Evolutionary conservation across 768 basidiomycete genomes (phyloP), one percentile per base, ranked within the genome.

Genomic region (Rhizopogon vesiculosus): DNA sequence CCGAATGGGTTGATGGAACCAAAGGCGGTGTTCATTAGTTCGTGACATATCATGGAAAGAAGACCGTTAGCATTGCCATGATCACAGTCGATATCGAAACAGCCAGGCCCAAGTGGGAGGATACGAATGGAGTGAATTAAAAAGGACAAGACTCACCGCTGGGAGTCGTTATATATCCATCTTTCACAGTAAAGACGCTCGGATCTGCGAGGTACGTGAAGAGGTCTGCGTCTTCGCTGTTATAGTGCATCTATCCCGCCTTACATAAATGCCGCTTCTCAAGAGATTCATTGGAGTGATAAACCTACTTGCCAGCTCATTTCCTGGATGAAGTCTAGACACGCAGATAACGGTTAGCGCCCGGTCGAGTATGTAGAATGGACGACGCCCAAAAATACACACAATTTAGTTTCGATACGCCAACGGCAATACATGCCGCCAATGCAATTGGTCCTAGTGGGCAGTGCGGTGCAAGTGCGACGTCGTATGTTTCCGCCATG

Each of bases 401-500:
- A 81, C 85, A 85, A 62, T 87, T 87, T 3, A 81, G 81, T 10
- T 79, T 76, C 22, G 77, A 71, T 38, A 80, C 73, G 3, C 77
- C 86, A 3, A 89, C 76, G 53, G 87, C 84, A 42, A 88, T 78
- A 62, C 82, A 85, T 19, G 86, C 86, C 5, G 86, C 88, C 22
- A 89, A 76, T 0, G 86, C 85, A 31, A 90, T 80, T 0, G 87
- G 88, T 0, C 86, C 86, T 1, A 87, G 63, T 2, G 87, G 87
- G 68, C 86, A 88, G 62, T 89, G 86, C 5, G 88, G 86, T 0
- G 86, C 87, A 51, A 85, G 64, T 10, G 80, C 86, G 51, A 89
- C 82, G 58, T 89, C 89, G 64, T 88, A 89, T 3, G 79, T 83
- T 66, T 87, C 84, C 1, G 80, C 78, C 60, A 86, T 69, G 22